Percentiles rank a stretch among this genome's conserved stretches.
These are phyloP conservation scores for Acacia confusa DNA, from an alignment of 306 rosid genomes.

Conservation along the genomic window DNA sequence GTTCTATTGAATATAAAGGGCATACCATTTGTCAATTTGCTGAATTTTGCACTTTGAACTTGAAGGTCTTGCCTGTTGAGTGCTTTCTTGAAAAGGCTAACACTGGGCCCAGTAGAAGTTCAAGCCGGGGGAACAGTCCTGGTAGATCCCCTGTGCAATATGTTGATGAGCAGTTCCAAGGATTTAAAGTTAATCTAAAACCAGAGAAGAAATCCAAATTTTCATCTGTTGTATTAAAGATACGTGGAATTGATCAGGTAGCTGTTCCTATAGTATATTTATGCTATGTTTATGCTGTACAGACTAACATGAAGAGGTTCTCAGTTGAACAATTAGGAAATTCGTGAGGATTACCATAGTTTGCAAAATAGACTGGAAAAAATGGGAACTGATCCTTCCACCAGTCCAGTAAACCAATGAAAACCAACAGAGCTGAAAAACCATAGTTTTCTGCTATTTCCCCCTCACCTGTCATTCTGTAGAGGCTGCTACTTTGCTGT, in stretches of 20 bases:
- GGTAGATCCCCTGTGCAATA: conserved; percentile 85
- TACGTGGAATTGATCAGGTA: conserved; percentile 98
- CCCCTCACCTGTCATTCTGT: background rate
- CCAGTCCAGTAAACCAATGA: background rate
- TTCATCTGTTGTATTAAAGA: conserved; percentile 92
- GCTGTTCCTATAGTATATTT: conserved; percentile 14
- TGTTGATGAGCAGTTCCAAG: conserved; percentile 79
- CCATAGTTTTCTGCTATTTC: background rate
- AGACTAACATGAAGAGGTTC: background rate
- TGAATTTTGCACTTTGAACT: conserved; percentile 25
- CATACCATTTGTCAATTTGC: conserved; percentile 36
- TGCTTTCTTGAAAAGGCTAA: conserved; percentile 83
- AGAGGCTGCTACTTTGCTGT: background rate
- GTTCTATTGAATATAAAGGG: conserved; percentile 26
- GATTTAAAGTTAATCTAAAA: conserved; percentile 85
- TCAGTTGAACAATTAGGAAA: conserved; percentile 5
- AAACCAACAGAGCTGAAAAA: background rate
- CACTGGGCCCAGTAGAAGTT: conserved; percentile 83
- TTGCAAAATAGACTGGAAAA: background rate
- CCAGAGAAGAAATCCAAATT: conserved; percentile 93
- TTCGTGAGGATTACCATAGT: background rate
- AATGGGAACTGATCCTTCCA: background rate
- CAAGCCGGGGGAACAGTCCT: conserved; percentile 91
- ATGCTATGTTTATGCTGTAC: conserved; percentile 4
- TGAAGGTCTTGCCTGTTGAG: conserved; percentile 84